phyloP scores from a whole-genome alignment of 2,329 filamentous ascomycete species.

The Alternaria dauci region DNA sequence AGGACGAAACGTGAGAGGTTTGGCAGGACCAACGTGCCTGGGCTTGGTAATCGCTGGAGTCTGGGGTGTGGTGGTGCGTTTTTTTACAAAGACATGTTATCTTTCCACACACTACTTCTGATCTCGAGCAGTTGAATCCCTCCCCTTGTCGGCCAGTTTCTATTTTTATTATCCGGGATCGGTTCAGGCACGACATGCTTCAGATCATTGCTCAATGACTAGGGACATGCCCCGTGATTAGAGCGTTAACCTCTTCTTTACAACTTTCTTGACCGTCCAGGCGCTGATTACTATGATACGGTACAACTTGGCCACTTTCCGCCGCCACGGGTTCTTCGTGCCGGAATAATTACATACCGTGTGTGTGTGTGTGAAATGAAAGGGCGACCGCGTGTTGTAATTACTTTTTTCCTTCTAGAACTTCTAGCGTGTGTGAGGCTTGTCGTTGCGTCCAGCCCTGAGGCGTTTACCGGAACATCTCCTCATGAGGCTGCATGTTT shows the following conservation, averaged over 20 bases:
- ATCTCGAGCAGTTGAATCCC: constrained; percentile 16
- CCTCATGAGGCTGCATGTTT: constrained; percentile 15
- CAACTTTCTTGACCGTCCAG: constrained; percentile 5
- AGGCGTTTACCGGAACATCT: constrained; percentile 8
- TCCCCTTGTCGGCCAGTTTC: constrained; percentile 15
- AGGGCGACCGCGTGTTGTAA: constrained; percentile 12
- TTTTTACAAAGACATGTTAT: constrained; percentile 18
- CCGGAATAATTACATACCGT: constrained; percentile 11
- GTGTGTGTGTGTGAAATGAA: constrained; percentile 9
- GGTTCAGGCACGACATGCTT: constrained; percentile 32
- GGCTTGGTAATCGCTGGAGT: constrained; percentile 30
- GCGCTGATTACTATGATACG: background rate
- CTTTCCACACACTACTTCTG: constrained; percentile 9
- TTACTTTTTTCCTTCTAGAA: constrained; percentile 22
- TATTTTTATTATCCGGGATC: constrained; percentile 19
- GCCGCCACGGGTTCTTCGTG: background rate
- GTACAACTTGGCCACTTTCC: background rate
- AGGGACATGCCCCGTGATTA: constrained; percentile 1
- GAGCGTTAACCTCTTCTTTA: background rate
- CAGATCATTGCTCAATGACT: constrained; percentile 17
- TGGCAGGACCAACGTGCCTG: constrained; percentile 32
- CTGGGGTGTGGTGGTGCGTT: constrained; percentile 23
- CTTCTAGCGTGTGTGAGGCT: constrained; percentile 10
- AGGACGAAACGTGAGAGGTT: constrained; percentile 47
- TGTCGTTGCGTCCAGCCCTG: background rate